Evolutionary conservation across 2,329 filamentous ascomycete species (phyloP), one percentile per base, ranked within the genome.

Genomic region (Colletotrichum sublineola): DNA sequence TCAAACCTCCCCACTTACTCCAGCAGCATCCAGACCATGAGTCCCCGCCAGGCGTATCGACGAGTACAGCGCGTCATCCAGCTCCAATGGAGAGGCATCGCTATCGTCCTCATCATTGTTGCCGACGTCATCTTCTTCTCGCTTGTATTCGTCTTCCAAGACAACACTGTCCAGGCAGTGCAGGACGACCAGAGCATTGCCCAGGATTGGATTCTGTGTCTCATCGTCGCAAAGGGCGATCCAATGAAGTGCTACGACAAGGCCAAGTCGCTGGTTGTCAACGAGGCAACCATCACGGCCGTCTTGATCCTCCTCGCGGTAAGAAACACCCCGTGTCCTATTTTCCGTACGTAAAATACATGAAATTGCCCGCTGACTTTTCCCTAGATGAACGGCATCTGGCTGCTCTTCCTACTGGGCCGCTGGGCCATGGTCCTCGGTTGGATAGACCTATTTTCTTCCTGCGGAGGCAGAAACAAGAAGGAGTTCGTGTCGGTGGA

Each of bases 101-200:
- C 91, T 55, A 94, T 98, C 73, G 95, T 98, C 18, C 86, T 97
- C 64, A 92, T 98, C 79, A 97, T 98, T 76, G 89, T 98, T 70
- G 89, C 90, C 72, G 95, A 98, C 80, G 94, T 98, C 74, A 91
- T 98, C 77, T 97, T 97, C 86, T 98, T 98, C 82, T 92, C 95
- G 2, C 86, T 97, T 57, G 89, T 97, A 67, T 98, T 98, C 79
- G 92, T 98, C 61, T 94, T 94, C 79, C 89, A 97, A 78, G 93
- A 97, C 81, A 92, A 92, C 76, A 88, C 93, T 31, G 88, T 93
- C 15, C 83, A 89, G 64, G 87, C 88, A 3, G 82, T 88, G 29
- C 86, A 88, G 50, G 86, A 90, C 46, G 78, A 92, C 65, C 84
- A 84, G 0, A 68, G 29, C 50, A 87, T 89, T 36, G 89, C 92